Percentiles rank a stretch among this genome's conserved stretches.
Evolutionary conservation across 768 basidiomycete genomes (phyloP).

Genomic region (Tulasnella sp.): DNA sequence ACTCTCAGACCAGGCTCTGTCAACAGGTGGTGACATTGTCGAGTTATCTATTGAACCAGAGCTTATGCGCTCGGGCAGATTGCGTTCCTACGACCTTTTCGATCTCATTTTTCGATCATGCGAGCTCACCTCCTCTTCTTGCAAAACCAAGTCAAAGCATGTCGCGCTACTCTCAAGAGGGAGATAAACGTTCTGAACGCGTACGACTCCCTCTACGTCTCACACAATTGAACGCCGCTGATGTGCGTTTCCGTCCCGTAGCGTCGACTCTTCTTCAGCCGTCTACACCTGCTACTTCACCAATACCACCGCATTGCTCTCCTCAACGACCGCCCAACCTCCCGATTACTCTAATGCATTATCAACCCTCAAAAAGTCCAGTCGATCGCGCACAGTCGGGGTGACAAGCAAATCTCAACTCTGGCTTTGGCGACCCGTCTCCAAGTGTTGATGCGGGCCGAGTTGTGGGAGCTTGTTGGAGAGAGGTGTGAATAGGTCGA

Average conservation of each 20-base stretch:
- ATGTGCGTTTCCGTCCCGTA: neutral
- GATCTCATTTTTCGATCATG: slow-evolving; percentile 51
- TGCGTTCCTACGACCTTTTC: slow-evolving; percentile 60
- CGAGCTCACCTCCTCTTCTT: slow-evolving; percentile 52
- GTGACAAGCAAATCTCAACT: slow-evolving; percentile 19
- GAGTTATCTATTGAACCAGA: neutral
- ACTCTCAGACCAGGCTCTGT: neutral
- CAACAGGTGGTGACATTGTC: slow-evolving; percentile 1
- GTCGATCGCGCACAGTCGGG: slow-evolving; percentile 15
- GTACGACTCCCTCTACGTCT: neutral
- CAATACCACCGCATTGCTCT: slow-evolving; percentile 30
- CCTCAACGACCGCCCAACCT: slow-evolving; percentile 15
- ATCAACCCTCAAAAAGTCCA: slow-evolving; percentile 14
- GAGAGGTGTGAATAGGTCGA: slow-evolving; percentile 47
- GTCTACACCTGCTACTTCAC: slow-evolving; percentile 48
- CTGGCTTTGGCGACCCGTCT: slow-evolving; percentile 46
- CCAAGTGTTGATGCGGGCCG: slow-evolving; percentile 47
- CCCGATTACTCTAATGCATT: slow-evolving; percentile 22
- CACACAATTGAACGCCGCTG: neutral
- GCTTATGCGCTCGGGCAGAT: neutral
- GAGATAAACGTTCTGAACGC: slow-evolving; percentile 39
- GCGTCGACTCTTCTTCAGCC: slow-evolving; percentile 45
- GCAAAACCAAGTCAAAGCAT: slow-evolving; percentile 51
- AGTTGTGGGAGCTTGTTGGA: slow-evolving; percentile 46
- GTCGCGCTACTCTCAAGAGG: slow-evolving; percentile 51